Evolutionary conservation across 106 monocot genomes (phyloP).

Genomic region (Acanthochlamys bracteata): DNA sequence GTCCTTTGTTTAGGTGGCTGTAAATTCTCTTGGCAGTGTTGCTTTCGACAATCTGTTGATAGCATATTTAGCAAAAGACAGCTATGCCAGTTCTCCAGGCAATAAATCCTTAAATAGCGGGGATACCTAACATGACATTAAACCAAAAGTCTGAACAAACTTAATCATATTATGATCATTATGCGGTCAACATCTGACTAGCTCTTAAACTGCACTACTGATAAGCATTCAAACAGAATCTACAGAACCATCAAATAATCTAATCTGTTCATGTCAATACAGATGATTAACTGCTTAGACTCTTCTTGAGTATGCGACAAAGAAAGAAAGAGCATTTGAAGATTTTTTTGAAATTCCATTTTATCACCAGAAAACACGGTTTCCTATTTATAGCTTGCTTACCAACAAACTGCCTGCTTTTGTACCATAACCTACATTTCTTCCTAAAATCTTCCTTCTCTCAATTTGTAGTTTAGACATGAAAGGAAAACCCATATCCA

Average conservation of each 20-base stretch:
- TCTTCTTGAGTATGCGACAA: background rate
- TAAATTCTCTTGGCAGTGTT: background rate
- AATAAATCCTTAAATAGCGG: background rate
- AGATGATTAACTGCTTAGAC: background rate
- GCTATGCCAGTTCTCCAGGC: background rate
- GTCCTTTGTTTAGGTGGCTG: too few species aligned
- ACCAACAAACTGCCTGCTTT: background rate
- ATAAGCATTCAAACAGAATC: background rate
- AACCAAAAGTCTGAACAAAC: background rate
- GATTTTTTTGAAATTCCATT: too few species aligned
- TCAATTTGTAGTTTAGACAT: background rate
- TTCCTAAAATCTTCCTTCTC: background rate
- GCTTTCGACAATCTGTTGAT: background rate
- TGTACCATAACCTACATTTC: background rate
- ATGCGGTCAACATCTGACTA: background rate
- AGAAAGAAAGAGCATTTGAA: too few species aligned
- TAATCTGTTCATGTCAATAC: background rate
- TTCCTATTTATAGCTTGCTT: background rate
- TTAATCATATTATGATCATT: background rate
- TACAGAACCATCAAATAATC: background rate
- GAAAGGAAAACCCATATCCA: background rate
- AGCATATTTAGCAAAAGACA: background rate
- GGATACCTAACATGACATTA: background rate
- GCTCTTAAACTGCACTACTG: background rate
- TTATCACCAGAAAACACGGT: too few species aligned